Base-by-base conservation (phyloP, 2,329 filamentous ascomycete species). In the Fusarium burgessii region DNA sequence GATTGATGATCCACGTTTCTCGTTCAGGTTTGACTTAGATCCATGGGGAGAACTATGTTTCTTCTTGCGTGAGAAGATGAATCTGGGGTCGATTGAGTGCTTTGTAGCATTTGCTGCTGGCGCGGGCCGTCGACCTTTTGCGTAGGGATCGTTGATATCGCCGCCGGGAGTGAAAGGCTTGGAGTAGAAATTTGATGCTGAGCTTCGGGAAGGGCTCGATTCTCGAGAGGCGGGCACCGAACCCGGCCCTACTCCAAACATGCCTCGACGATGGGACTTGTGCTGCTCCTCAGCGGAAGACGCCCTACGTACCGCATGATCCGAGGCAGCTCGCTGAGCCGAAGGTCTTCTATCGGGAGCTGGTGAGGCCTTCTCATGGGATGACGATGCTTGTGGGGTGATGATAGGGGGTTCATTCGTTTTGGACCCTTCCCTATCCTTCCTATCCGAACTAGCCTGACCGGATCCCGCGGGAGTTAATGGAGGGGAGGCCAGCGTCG, bases 101-200 rank as follows among this genome's bases (percentile, higher is more conserved):
- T 89, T 86, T 49, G 88, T 87, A 7, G 90, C 82, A 70, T 91
- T 89, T 70, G 88, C 89, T 29, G 86, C 84, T 72, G 92, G 93
- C 3, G 92, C 90, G 5, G 90, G 89, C 55, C 94, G 90, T 75
- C 92, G 94, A 74, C 89, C 91, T 68, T 93, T 92, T n/a, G 93
- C 91, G 77, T 97, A 97, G 2, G 94, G 94, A 74, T 97, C 94
- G 77, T 97, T 92, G 54, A 85, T 86, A 64, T 97, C 94, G 29
- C 92, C 93, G 20, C 89, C 87, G 7, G 94, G 94, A 4, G 93
- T 95, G 70, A 93, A 92, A 1, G 93, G 91, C 66, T 93, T 89
- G 29, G 91, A 90, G 73, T 92, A 93, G 71, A 85, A 88, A 67
- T 89, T 84, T 36, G 89, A 88, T 10, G 91, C 89, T 23, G 88